A percentile compares a stretch with the other conserved stretches of the same genome.
Conservation (phyloP, 2,329 filamentous ascomycete genomes). For the Colletotrichum australisinense region DNA sequence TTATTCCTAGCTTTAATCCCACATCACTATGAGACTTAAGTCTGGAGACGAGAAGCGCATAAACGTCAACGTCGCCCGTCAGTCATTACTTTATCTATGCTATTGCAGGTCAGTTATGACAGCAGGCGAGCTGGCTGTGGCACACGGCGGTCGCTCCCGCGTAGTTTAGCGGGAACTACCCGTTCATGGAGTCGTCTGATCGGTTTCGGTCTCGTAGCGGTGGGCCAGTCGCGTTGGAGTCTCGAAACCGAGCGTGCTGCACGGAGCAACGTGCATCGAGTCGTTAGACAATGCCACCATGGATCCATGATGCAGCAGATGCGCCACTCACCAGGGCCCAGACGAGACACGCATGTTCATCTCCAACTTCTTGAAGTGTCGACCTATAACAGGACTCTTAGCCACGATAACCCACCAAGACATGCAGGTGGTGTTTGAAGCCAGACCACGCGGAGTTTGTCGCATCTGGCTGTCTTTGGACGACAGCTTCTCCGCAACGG, state of each 20-base stretch:
- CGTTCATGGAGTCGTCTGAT: background rate
- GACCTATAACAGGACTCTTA: background rate
- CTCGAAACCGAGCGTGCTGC: background rate
- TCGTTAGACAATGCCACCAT: background rate
- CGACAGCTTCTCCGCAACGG: background rate
- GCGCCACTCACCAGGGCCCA: background rate
- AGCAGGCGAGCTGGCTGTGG: background rate
- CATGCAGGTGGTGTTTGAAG: no score
- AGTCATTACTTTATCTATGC: background rate
- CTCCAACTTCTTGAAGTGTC: background rate
- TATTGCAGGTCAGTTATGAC: background rate
- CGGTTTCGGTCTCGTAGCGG: conserved; percentile 23
- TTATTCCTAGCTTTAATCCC: background rate
- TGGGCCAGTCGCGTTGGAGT: background rate
- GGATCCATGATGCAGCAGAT: background rate
- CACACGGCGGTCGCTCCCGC: conserved; percentile 8
- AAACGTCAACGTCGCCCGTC: background rate
- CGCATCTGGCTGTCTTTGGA: background rate
- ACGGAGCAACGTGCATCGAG: background rate
- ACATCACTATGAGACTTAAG: no score
- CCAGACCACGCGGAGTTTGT: background rate
- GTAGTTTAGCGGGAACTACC: background rate
- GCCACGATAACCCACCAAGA: no score
- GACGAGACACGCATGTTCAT: background rate
- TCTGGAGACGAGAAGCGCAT: background rate